Conservation (phyloP, 2,329 filamentous ascomycete genomes). For the Helotiales sp. region DNA sequence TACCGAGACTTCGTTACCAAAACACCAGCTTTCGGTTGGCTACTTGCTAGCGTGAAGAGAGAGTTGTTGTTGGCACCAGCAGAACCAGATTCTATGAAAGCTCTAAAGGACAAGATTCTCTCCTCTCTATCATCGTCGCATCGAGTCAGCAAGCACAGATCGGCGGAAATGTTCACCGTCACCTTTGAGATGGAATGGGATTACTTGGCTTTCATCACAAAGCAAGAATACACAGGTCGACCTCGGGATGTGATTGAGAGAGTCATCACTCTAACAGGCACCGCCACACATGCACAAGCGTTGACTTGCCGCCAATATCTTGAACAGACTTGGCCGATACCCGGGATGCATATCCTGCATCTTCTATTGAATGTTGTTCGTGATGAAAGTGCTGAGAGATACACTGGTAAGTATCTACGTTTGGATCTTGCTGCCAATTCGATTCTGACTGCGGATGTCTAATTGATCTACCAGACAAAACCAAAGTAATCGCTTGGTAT, state of each 20-base stretch:
- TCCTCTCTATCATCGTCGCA: not conserved
- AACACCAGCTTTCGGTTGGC: conserved; percentile 14
- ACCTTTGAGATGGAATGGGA: not conserved
- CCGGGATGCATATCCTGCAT: not conserved
- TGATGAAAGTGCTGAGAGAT: too few relatives aligned
- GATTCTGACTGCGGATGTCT: not conserved
- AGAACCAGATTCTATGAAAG: not conserved
- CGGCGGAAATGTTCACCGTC: not conserved
- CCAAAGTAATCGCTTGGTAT: not conserved
- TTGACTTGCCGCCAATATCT: not conserved
- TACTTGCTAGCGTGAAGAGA: conserved; percentile 1
- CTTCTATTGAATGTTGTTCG: too few relatives aligned
- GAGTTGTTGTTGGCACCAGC: not conserved
- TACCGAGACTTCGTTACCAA: conserved; percentile 6
- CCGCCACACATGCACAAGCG: not conserved
- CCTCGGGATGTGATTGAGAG: not conserved
- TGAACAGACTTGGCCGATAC: not conserved
- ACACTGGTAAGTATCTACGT: too few relatives aligned
- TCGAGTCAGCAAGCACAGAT: not conserved
- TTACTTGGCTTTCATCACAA: not conserved
- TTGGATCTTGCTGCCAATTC: too few relatives aligned
- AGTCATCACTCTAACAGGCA: not conserved
- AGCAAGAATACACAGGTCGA: not conserved
- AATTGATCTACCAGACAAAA: not conserved
- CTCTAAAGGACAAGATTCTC: not conserved